Evolutionary conservation across 169 alveolate genomes (phyloP), one percentile per base, ranked within the genome.

Genomic region (Nephromyces sp.): DNA sequence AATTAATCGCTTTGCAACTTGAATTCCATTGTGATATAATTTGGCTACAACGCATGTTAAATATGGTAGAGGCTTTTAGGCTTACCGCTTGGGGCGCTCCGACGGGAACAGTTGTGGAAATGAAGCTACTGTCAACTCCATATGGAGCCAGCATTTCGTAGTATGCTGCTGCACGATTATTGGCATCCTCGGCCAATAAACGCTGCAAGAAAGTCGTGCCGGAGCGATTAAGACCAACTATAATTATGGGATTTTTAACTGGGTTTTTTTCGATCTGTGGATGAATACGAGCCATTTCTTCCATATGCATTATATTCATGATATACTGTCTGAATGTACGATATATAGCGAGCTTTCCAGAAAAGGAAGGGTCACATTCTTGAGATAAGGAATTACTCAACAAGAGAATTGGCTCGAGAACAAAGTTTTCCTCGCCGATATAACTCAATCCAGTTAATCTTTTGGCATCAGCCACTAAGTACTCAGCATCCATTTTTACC

Each of bases 61-160:
- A n/a, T n/a, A n/a, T n/a, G n/a, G n/a, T n/a, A n/a, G n/a, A n/a
- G n/a, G n/a, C n/a, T n/a, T n/a, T n/a, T n/a, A n/a, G n/a, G n/a
- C n/a, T n/a, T n/a, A n/a, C n/a, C n/a, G n/a, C n/a, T n/a, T n/a
- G n/a, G n/a, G n/a, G n/a, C n/a, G n/a, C n/a, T n/a, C n/a, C n/a
- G n/a, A n/a, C n/a, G n/a, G n/a, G n/a, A n/a, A n/a, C n/a, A n/a
- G n/a, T n/a, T n/a, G n/a, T n/a, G n/a, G n/a, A n/a, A n/a, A n/a
- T 25, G 66, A 66, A 72, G 35, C 43, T 33, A 6, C 84, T 80
- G 32, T 72, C 65, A 24, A 66, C 53, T 29, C 80, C 80, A 70
- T 78, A 78, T 3, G 78, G 79, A 8, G 77, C 80, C 24, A 72
- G 52, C 80, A 72, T 70, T 64, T 78, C 84, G 32, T 77, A 72